These are phyloP conservation scores for Talaromyces adpressus DNA, from an alignment of 495 filamentous ascomycete genomes.

Conservation along the genomic window DNA sequence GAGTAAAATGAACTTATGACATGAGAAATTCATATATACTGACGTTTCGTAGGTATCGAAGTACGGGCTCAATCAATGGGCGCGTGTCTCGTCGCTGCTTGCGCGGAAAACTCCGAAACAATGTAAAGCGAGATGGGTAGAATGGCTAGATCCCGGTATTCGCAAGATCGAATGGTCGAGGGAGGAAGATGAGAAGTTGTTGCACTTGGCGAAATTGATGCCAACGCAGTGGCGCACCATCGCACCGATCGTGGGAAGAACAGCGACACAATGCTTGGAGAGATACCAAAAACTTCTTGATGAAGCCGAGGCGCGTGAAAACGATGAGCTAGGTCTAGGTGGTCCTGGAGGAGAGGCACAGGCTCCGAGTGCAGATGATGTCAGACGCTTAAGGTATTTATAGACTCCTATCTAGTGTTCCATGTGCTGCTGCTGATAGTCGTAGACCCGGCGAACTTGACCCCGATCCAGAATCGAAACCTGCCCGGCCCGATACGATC, in stretches of 20 bases:
- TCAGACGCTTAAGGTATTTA: slow-evolving; percentile 64
- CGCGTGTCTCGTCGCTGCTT: slow-evolving; percentile 92
- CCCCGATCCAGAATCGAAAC: slow-evolving; percentile 92
- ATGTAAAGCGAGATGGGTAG: slow-evolving; percentile 96
- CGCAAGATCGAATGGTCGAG: slow-evolving; percentile 98
- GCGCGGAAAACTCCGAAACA: slow-evolving; percentile 98
- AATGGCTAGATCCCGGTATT: slow-evolving; percentile 97
- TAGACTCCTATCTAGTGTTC: not conserved
- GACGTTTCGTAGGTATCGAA: slow-evolving; percentile 61
- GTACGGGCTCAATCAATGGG: slow-evolving; percentile 98
- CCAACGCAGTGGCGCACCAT: slow-evolving; percentile 99
- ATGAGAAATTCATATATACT: slow-evolving; percentile 12
- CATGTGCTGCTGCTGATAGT: slow-evolving; percentile 16
- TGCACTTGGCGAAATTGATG: slow-evolving; percentile 97
- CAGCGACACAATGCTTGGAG: slow-evolving; percentile 93
- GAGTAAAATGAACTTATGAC: slow-evolving; percentile 13
- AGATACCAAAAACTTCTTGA: slow-evolving; percentile 94
- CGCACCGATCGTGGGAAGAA: slow-evolving; percentile 91
- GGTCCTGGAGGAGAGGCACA: slow-evolving; percentile 83
- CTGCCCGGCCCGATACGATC: slow-evolving; percentile 93
- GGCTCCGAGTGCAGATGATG: slow-evolving; percentile 90
- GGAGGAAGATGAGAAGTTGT: slow-evolving; percentile 95
- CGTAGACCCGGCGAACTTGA: slow-evolving; percentile 82
- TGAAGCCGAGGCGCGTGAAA: slow-evolving; percentile 88
- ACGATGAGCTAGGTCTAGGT: slow-evolving; percentile 71